Evolutionary conservation across 75 land plant genomes (phyloP).

Genomic region (Cryptomeria japonica): DNA sequence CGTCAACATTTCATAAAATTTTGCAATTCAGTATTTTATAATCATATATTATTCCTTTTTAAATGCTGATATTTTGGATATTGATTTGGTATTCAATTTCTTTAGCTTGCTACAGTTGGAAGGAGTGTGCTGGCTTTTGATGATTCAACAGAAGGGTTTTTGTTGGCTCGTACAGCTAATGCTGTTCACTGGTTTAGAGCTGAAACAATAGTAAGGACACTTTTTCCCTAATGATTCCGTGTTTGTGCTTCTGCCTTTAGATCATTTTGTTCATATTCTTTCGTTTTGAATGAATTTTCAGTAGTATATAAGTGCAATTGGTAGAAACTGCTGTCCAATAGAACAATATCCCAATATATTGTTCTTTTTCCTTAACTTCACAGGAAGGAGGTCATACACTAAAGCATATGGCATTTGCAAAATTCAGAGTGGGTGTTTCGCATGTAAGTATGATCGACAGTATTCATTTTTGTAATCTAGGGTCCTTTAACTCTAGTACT

Average conservation of each 20-base stretch:
- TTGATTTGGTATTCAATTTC: neutral
- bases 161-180: conserved; percentile 11
- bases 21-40: neutral
- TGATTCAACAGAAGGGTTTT: neutral
- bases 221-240: neutral
- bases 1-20: neutral
- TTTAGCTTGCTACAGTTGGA: neutral
- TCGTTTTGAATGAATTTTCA: neutral
- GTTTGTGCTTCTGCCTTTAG: neutral
- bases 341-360: neutral
- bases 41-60: neutral
- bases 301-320: neutral
- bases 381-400: conserved; percentile 11
- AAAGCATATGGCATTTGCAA: neutral
- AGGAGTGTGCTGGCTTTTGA: neutral
- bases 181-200: conserved; percentile 15
- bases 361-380: neutral
- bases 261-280: neutral
- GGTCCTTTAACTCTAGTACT: neutral
- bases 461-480: neutral
- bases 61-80: neutral
- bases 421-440: neutral
- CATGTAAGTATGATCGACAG: neutral
- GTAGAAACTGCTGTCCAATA: neutral
- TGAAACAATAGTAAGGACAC: conserved; percentile 1